These are phyloP conservation scores for Cystobasidium pallidum DNA, from an alignment of 1,284 basidiomycete species.

Conservation along the genomic window DNA sequence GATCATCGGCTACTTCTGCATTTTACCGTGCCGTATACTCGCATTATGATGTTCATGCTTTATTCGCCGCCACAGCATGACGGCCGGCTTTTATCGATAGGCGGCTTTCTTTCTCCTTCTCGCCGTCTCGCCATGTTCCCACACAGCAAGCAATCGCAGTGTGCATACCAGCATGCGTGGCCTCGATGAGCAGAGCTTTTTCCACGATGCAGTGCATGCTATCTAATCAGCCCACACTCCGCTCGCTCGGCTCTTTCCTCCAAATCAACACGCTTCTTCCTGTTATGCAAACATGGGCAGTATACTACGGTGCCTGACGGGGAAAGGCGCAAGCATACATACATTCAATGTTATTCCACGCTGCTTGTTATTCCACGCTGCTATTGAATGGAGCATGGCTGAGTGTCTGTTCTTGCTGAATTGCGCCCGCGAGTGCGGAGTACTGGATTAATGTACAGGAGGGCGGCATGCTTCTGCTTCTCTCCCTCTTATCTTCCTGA, in stretches of 20 bases:
- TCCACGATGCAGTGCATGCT: too few relatives aligned
- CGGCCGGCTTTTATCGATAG: not conserved
- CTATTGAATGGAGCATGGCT: not conserved
- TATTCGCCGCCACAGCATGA: not conserved
- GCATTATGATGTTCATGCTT: not conserved
- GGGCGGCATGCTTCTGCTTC: too few relatives aligned
- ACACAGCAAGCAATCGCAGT: not conserved
- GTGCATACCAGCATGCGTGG: not conserved
- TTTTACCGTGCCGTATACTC: not conserved
- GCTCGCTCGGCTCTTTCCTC: not conserved
- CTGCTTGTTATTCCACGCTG: too few relatives aligned
- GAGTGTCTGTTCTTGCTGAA: too few relatives aligned
- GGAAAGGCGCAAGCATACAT: too few relatives aligned
- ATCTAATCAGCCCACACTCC: too few relatives aligned
- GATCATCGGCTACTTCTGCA: too few relatives aligned
- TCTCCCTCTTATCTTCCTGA: not conserved
- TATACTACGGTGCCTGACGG: not conserved
- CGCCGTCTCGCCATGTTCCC: too few relatives aligned
- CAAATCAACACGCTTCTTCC: not conserved
- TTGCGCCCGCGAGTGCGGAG: too few relatives aligned
- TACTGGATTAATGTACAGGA: too few relatives aligned
- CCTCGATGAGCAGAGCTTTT: too few relatives aligned
- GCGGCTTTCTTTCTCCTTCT: not conserved
- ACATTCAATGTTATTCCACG: too few relatives aligned
- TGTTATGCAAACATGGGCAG: not conserved